phyloP scores from a whole-genome alignment of 768 basidiomycete species.

The Neoboletus subvelutipes region DNA sequence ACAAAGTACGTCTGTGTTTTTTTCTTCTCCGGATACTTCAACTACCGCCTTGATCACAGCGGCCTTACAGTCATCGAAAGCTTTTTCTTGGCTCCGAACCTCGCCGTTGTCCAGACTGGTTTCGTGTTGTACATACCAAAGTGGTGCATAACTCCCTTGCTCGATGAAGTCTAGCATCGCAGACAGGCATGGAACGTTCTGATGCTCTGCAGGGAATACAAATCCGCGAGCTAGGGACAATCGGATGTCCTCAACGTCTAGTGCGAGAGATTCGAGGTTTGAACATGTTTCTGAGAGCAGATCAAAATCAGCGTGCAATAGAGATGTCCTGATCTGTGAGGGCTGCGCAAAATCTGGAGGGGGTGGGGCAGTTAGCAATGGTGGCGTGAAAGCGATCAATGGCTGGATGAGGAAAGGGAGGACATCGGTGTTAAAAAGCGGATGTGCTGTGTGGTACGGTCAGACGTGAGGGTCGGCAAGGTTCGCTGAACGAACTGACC shows the following conservation, averaged over 20 bases:
- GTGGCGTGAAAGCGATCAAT: conserved; percentile 61
- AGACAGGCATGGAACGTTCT: conserved; percentile 55
- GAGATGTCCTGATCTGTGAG: conserved; percentile 41
- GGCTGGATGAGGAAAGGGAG: conserved; percentile 62
- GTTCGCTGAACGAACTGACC: conserved; percentile 39
- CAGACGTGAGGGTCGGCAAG: not conserved
- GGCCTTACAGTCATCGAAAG: conserved; percentile 80
- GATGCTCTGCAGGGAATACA: conserved; percentile 56
- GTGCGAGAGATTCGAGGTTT: conserved; percentile 70
- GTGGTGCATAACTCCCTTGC: conserved; percentile 60
- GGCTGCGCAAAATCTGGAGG: conserved; percentile 40
- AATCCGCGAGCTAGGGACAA: conserved; percentile 67
- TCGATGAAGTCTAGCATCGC: conserved; percentile 75
- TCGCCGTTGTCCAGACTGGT: conserved; percentile 40
- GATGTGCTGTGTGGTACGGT: conserved; percentile 44
- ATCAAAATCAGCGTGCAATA: conserved; percentile 68
- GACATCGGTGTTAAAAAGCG: conserved; percentile 59
- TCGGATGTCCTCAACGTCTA: conserved; percentile 78
- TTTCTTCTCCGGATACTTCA: conserved; percentile 80
- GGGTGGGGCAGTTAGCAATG: conserved; percentile 40
- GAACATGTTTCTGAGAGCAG: conserved; percentile 72
- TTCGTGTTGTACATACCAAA: conserved; percentile 52
- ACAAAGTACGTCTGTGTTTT: conserved; percentile 77
- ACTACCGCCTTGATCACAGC: conserved; percentile 85
- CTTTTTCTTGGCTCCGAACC: conserved; percentile 62